Base-by-base conservation (phyloP, 2,329 filamentous ascomycete species). In the Nannizziopsis barbatae region DNA sequence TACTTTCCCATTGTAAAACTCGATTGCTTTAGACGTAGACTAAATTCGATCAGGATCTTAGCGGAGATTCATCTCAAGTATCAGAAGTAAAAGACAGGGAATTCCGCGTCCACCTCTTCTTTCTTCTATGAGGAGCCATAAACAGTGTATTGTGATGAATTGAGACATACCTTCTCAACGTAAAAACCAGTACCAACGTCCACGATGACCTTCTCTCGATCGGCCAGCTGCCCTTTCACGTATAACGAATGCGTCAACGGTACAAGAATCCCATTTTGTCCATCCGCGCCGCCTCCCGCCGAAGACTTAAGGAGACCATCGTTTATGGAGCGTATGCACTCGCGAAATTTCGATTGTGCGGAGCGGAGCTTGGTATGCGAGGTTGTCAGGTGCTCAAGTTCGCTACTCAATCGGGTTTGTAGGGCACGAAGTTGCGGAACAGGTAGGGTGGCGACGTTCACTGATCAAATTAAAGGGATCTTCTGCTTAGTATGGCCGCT, bases 121-220 rank as follows among this genome's bases (percentile, higher is more conserved):
- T 10, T 5, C 11, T 18, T 20, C 17, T 20, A 12, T 15, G 3
- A 22, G 4, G 3, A 20, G 30, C 12, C 14, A 20, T 9, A 18
- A 37, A 27, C 8, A 17, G 10, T 12, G 9, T 20, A 32, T 38
- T 11, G 18, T 17, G 7, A 47, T n/a, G n/a, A n/a, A n/a, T n/a
- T n/a, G 5, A 10, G 18, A 48, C 61, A 49, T 55, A 84, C 83
- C 79, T 98, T 98, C 69, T 96, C 89, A 46, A 96, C 82, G 61
- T 88, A 89, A 65, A 93, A 96, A 0, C 90, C 90, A 0, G 90
- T 96, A 15, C 90, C 90, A 15, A 95, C 80, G 65, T 96, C 90
- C 36, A 96, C 87, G 50, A 96, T 74, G 5, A 95, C 87, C 52
- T 80, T 81, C 50, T 86, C 77, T 1, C 82, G 75, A 65, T 83